A percentile compares a stretch with the other conserved stretches of the same genome.
phyloP scores from a whole-genome alignment of 345 rosid genomes.

The Microthlaspi erraticum region DNA sequence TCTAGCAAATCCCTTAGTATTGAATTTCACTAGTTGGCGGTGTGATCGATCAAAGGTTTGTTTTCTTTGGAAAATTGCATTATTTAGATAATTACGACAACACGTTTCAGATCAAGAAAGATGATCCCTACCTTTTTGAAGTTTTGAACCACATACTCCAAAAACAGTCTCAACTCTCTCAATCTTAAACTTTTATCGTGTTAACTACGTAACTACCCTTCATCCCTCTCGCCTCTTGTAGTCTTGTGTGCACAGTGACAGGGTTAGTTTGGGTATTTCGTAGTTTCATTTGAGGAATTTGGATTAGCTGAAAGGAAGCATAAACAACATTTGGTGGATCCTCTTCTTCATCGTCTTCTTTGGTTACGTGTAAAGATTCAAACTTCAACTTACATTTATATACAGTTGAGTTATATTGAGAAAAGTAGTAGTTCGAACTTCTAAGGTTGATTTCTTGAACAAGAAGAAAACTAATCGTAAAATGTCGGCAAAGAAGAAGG shows the following conservation, averaged over 20 bases:
- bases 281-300: not conserved
- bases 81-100: slow-evolving; percentile 19
- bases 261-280: slow-evolving; percentile 27
- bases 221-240: not conserved
- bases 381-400: not conserved
- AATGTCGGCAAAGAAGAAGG: slow-evolving; percentile 64
- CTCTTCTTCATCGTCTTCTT: slow-evolving; percentile 25
- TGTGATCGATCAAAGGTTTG: slow-evolving; percentile 3
- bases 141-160: slow-evolving; percentile 17
- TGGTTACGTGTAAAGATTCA: slow-evolving; percentile 11
- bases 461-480: slow-evolving; percentile 38
- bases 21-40: not conserved
- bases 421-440: slow-evolving; percentile 35
- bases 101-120: slow-evolving; percentile 28
- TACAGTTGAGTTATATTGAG: not conserved
- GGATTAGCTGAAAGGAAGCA: not conserved
- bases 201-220: slow-evolving; percentile 28
- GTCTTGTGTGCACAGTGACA: not conserved
- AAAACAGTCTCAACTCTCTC: not conserved
- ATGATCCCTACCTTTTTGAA: slow-evolving; percentile 24
- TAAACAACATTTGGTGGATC: slow-evolving; percentile 27
- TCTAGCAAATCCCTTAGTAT: not conserved
- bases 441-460: slow-evolving; percentile 49
- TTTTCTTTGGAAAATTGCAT: not conserved
- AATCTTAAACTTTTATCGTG: not conserved